phyloP scores from a whole-genome alignment of 2,329 filamentous ascomycete species.

The Thelonectria rubi region DNA sequence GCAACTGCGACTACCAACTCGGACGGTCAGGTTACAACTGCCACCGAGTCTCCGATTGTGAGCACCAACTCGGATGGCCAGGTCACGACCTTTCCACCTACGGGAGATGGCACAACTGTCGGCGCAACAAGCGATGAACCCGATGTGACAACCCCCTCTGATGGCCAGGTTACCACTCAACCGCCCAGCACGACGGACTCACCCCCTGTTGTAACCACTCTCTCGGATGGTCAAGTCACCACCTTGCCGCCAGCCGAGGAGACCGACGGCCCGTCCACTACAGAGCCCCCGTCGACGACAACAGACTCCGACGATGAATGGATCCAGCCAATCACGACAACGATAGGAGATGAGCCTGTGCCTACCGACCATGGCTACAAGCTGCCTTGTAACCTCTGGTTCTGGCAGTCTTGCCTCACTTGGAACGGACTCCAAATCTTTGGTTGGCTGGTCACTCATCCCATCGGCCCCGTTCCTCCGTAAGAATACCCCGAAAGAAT shows the following conservation, averaged over 20 bases:
- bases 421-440: slow-evolving; percentile 2
- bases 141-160: too few relatives aligned
- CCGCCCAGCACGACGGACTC: too few relatives aligned
- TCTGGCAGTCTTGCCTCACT: neutral
- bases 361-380: neutral
- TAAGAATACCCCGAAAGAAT: too few relatives aligned
- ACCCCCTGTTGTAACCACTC: neutral
- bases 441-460: neutral
- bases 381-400: slow-evolving; percentile 4
- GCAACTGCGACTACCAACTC: neutral
- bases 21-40: neutral
- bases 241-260: neutral
- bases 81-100: neutral
- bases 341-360: too few relatives aligned
- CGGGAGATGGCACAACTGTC: neutral
- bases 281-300: too few relatives aligned
- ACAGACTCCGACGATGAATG: too few relatives aligned
- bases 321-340: too few relatives aligned
- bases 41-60: neutral
- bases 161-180: neutral
- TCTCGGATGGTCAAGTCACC: neutral
- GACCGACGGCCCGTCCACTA: too few relatives aligned
- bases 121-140: neutral
- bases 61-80: neutral
- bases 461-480: neutral